Conservation (phyloP, 1,284 basidiomycete genomes). For the Fomitopsis schrenkii region DNA sequence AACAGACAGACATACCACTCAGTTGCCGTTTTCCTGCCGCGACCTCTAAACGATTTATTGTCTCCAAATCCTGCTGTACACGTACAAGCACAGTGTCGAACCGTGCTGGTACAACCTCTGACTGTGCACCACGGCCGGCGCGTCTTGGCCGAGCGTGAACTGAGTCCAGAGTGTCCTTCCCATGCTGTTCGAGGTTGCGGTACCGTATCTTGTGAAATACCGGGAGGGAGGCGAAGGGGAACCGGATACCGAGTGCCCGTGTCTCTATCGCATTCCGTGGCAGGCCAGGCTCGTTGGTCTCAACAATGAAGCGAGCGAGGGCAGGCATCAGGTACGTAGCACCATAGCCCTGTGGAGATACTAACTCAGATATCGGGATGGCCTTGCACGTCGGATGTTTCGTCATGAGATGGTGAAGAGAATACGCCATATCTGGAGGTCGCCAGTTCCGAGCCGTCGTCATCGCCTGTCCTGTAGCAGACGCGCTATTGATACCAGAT, state of each 20-base stretch:
- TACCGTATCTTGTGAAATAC: constrained; percentile 10
- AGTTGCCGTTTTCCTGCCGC: no score
- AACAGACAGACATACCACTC: no score
- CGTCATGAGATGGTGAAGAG: not conserved
- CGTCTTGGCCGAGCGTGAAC: not conserved
- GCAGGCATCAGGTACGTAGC: constrained; percentile 22
- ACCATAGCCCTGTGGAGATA: constrained; percentile 2
- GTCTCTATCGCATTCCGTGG: not conserved
- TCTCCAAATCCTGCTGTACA: no score
- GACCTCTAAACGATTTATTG: no score
- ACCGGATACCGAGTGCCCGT: not conserved
- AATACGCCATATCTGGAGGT: not conserved
- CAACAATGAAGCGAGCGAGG: constrained; percentile 20
- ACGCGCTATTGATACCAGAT: no score
- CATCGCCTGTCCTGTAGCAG: no score
- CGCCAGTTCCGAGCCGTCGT: not conserved
- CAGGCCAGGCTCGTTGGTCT: not conserved
- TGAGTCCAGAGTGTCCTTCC: constrained; percentile 7
- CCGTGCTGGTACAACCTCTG: no score
- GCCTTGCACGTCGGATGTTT: not conserved
- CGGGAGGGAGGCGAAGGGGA: constrained; percentile 3
- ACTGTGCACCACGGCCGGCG: no score
- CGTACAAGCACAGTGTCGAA: no score
- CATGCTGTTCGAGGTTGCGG: constrained; percentile 1
- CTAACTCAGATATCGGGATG: not conserved